Percentiles rank a stretch among this genome's conserved stretches.
These are phyloP conservation scores for Tetrahymena malaccensis DNA, from an alignment of 73 alveolate genomes.

Conservation along the genomic window DNA sequence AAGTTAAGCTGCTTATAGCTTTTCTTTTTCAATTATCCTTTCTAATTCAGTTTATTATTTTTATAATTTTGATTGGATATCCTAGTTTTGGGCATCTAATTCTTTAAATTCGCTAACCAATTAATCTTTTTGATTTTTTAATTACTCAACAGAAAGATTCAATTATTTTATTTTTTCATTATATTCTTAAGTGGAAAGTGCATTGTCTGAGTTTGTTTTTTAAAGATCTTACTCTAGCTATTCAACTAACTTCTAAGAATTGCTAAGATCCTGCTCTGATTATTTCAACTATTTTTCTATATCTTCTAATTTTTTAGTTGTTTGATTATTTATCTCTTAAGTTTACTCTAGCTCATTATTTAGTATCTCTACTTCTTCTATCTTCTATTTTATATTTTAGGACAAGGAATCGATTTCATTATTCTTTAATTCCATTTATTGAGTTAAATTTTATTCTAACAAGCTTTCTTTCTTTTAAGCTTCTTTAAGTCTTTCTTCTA, in stretches of 20 bases:
- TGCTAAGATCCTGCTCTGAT: background rate
- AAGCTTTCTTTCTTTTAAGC: background rate
- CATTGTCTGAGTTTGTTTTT: background rate
- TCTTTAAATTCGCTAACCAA: background rate
- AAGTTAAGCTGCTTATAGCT: background rate
- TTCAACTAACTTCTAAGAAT: background rate
- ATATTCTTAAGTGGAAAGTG: background rate
- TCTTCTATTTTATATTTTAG: no score
- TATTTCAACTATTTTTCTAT: background rate
- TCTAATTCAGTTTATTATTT: background rate
- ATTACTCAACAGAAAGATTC: no score
- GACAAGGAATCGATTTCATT: background rate
- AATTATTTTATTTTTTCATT: background rate
- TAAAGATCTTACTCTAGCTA: background rate
- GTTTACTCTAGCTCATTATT: no score
- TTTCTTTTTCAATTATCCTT: background rate
- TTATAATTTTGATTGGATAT: no score
- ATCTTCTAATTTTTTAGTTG: background rate
- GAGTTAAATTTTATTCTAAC: background rate
- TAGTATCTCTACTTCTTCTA: background rate
- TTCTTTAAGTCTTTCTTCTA: background rate
- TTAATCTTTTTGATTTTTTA: background rate
- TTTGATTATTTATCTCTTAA: background rate
- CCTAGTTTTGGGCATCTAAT: background rate
- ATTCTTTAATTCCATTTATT: background rate